Evolutionary conservation across 768 basidiomycete species (phyloP).

Genomic region (Kwoniella sp.): DNA sequence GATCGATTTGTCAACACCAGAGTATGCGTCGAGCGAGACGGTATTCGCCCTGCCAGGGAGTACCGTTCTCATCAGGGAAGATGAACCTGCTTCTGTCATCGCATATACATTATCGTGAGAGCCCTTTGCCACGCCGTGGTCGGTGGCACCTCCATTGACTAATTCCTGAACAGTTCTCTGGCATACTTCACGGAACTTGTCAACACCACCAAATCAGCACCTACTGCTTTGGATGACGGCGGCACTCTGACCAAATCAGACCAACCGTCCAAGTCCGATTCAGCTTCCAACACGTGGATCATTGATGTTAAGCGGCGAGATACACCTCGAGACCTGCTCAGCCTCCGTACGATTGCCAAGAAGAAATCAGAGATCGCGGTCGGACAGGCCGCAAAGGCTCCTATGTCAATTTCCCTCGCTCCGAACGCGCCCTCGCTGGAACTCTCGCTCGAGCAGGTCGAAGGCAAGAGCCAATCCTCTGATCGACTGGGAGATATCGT

Average conservation of each 20-base stretch:
- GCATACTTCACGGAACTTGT: conserved; percentile 40
- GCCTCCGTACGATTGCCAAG: conserved; percentile 38
- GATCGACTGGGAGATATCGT: conserved; percentile 37
- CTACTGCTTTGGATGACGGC: conserved; percentile 2
- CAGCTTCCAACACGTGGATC: conserved; percentile 24
- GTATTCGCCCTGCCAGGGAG: conserved; percentile 41
- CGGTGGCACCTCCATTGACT: no score
- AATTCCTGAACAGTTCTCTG: conserved; percentile 23
- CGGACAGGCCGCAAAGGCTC: conserved; percentile 13
- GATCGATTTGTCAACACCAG: conserved; percentile 13
- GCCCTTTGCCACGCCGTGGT: neutral
- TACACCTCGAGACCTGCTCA: conserved; percentile 40
- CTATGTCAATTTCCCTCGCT: conserved; percentile 25
- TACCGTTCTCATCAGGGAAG: conserved; percentile 35
- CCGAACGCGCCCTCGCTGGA: conserved; percentile 39
- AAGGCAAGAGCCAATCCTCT: conserved; percentile 23
- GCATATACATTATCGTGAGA: conserved; percentile 49
- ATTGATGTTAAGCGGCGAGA: conserved; percentile 40
- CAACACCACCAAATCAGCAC: conserved; percentile 5
- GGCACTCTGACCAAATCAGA: neutral
- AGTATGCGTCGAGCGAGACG: conserved; percentile 12
- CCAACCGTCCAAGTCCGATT: neutral
- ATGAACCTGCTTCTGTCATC: conserved; percentile 46
- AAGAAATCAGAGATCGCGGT: conserved; percentile 36
- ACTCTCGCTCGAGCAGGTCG: conserved; percentile 40